Conservation (phyloP, 805 yeast genomes). For the Starmerella roubikii region DNA sequence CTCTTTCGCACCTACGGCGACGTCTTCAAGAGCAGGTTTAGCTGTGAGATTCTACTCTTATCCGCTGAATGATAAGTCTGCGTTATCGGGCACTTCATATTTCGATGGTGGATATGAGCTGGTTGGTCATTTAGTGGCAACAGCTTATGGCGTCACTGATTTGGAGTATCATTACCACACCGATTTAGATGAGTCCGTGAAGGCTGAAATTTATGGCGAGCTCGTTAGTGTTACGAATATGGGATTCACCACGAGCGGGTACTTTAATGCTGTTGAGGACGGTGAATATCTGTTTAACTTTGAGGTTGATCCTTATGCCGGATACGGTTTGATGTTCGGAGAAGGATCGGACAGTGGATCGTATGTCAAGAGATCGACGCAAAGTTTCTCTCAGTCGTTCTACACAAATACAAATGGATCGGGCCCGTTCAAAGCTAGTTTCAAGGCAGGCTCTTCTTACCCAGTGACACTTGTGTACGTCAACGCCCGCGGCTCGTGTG, state of each 20-base stretch:
- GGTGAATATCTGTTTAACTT: constrained; percentile 3
- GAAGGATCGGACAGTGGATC: too few species aligned
- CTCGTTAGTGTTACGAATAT: neutral
- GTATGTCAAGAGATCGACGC: too few species aligned
- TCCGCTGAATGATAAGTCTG: neutral
- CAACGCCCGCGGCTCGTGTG: too few species aligned
- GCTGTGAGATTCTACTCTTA: neutral
- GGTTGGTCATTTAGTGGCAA: neutral
- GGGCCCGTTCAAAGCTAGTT: too few species aligned
- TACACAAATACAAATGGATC: too few species aligned
- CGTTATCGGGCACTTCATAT: neutral
- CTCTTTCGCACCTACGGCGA: too few species aligned
- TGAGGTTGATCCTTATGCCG: too few species aligned
- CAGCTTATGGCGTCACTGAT: constrained; percentile 1
- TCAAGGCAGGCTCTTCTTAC: too few species aligned
- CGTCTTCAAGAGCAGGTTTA: too few species aligned
- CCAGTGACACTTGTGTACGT: too few species aligned
- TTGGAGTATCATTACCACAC: neutral
- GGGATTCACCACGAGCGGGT: constrained; percentile 1
- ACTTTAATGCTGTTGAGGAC: neutral
- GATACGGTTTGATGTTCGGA: too few species aligned
- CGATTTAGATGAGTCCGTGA: neutral
- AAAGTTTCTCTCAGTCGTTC: too few species aligned
- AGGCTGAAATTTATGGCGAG: constrained; percentile 1
- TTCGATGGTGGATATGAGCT: neutral